Conservation (phyloP, 768 basidiomycete species). For the Hygrophorus pudorinus region DNA sequence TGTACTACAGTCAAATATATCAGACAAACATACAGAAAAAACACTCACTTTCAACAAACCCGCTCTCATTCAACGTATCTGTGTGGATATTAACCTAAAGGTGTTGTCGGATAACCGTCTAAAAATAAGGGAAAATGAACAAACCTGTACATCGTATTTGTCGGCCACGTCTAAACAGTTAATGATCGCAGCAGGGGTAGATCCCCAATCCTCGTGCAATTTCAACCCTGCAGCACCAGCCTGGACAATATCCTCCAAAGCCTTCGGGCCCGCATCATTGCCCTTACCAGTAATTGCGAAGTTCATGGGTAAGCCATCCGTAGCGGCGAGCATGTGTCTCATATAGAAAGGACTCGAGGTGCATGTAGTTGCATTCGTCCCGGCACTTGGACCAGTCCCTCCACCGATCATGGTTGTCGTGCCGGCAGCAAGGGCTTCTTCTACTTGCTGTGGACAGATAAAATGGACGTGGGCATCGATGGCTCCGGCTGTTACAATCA, state of each 20-base stretch:
- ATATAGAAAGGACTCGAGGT: constrained; percentile 88
- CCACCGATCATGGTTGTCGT: constrained; percentile 95
- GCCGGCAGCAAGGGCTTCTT: constrained; percentile 73
- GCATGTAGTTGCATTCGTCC: constrained; percentile 90
- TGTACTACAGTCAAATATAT: constrained; percentile 19
- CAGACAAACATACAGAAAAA: background rate
- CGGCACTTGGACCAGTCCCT: constrained; percentile 88
- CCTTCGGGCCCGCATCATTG: constrained; percentile 71
- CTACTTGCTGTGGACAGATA: constrained; percentile 90
- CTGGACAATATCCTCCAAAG: constrained; percentile 70
- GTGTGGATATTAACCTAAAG: constrained; percentile 85
- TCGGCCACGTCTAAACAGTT: constrained; percentile 76
- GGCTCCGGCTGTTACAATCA: constrained; percentile 89
- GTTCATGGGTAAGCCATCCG: constrained; percentile 84
- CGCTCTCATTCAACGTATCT: constrained; percentile 95
- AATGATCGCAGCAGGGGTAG: constrained; percentile 73
- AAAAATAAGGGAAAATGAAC: constrained; percentile 8
- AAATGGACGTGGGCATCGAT: constrained; percentile 91
- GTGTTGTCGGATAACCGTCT: background rate
- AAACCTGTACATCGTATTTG: constrained; percentile 87
- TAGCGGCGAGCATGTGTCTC: constrained; percentile 83
- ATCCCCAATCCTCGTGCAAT: constrained; percentile 97
- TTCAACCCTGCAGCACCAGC: constrained; percentile 89
- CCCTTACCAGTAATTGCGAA: constrained; percentile 96
- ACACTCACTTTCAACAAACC: constrained; percentile 88